Conservation (phyloP, 2,329 filamentous ascomycete genomes). For the Diaporthe longicolla region DNA sequence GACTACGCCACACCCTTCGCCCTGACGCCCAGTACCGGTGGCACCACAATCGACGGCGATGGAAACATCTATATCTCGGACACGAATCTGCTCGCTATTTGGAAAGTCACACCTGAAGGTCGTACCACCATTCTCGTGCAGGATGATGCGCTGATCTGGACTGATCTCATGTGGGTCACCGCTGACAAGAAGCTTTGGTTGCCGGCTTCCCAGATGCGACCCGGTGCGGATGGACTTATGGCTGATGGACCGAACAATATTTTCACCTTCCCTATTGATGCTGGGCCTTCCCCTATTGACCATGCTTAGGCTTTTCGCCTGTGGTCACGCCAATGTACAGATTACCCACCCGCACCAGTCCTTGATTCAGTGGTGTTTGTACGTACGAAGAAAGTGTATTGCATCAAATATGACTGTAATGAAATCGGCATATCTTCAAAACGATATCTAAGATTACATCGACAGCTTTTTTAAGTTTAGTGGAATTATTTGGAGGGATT, state of each 20-base stretch:
- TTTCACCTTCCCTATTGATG: conserved; percentile 43
- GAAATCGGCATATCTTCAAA: no score
- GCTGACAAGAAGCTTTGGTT: conserved; percentile 42
- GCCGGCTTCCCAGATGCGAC: conserved; percentile 43
- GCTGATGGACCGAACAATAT: conserved; percentile 41
- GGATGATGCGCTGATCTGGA: conserved; percentile 42
- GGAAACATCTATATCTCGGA: conserved; percentile 21
- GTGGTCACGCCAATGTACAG: no score
- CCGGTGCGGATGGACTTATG: conserved; percentile 40
- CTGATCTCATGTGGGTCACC: conserved; percentile 43
- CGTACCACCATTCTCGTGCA: conserved; percentile 41
- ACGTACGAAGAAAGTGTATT: neutral
- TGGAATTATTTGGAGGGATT: no score
- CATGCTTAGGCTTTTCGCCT: neutral
- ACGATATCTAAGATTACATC: no score
- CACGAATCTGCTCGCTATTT: conserved; percentile 1
- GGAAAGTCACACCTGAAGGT: conserved; percentile 41
- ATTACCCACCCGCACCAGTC: no score
- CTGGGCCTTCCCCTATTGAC: conserved; percentile 20
- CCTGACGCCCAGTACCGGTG: conserved; percentile 21
- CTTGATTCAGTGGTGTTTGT: no score
- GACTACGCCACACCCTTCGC: conserved; percentile 13
- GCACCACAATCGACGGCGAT: conserved; percentile 29
- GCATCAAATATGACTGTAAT: no score
- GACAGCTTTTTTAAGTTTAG: no score